Conservation (phyloP, 768 basidiomycete species). For the Naganishia friedmannii region DNA sequence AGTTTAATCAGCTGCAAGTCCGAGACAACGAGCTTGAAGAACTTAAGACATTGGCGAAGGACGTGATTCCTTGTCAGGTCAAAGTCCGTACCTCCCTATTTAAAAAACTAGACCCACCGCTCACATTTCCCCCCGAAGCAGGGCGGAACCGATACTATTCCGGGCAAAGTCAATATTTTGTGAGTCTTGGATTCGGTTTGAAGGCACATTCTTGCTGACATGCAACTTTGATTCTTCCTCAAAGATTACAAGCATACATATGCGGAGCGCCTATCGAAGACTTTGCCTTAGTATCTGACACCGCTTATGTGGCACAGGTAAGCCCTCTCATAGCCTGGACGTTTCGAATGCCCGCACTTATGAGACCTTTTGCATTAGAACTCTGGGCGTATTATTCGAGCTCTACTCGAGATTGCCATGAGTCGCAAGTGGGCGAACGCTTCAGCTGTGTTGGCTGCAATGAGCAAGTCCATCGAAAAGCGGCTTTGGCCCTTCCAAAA, state of each 20-base stretch:
- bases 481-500: constrained; percentile 93
- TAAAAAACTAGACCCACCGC: neutral
- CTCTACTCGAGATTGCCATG: constrained; percentile 88
- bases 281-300: constrained; percentile 93
- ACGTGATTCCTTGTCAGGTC: constrained; percentile 71
- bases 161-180: constrained; percentile 90
- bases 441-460: constrained; percentile 72
- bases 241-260: constrained; percentile 74
- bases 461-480: constrained; percentile 91
- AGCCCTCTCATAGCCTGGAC: constrained; percentile 11
- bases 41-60: constrained; percentile 66
- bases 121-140: constrained; percentile 43
- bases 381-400: constrained; percentile 87
- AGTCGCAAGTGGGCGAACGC: constrained; percentile 87
- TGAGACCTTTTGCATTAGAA: constrained; percentile 55
- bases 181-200: constrained; percentile 22
- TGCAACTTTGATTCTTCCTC: neutral
- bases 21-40: constrained; percentile 86
- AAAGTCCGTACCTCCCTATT: constrained; percentile 57
- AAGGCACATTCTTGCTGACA: neutral
- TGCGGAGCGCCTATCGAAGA: constrained; percentile 79
- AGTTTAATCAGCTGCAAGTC: constrained; percentile 94
- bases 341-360: neutral
- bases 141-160: constrained; percentile 65
- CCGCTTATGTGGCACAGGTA: constrained; percentile 80